phyloP scores from a whole-genome alignment of 805 yeast genomes.

The Isabelozyma rhagii region DNA sequence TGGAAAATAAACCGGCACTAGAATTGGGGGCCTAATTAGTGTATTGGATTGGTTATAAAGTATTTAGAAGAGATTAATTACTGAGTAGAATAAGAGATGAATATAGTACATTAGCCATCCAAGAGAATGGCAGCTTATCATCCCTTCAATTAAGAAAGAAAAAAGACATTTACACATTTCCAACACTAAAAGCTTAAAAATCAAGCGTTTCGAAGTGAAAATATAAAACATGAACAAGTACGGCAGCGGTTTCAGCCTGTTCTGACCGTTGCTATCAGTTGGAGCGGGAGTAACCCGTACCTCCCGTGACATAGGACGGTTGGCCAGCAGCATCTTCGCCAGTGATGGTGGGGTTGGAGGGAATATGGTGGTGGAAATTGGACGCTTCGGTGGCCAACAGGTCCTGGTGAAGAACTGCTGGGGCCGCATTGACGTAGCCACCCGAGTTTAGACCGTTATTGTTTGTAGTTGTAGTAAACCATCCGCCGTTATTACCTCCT shows the following conservation, averaged over 20 bases:
- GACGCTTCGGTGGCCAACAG: background rate
- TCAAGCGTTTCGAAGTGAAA: background rate
- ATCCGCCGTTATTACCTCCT: conserved; percentile 1
- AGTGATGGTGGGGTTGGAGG: background rate
- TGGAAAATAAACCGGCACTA: background rate
- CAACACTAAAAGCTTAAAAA: background rate
- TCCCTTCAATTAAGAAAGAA: no score
- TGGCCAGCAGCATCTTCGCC: background rate
- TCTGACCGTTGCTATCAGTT: background rate
- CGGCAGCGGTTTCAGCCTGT: background rate
- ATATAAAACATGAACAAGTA: background rate
- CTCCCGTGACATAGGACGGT: background rate
- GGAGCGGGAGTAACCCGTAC: background rate
- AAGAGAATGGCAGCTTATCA: no score
- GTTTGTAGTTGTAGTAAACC: conserved; percentile 2
- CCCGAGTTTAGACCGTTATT: background rate
- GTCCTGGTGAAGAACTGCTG: background rate
- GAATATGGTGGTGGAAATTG: background rate
- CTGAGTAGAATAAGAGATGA: background rate
- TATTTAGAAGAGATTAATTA: no score
- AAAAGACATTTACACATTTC: background rate
- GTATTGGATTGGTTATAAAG: no score
- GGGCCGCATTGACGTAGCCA: background rate
- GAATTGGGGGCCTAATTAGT: no score
- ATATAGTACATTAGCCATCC: background rate